Conservation (phyloP, 2,329 filamentous ascomycete genomes). For the Massarina eburnea region DNA sequence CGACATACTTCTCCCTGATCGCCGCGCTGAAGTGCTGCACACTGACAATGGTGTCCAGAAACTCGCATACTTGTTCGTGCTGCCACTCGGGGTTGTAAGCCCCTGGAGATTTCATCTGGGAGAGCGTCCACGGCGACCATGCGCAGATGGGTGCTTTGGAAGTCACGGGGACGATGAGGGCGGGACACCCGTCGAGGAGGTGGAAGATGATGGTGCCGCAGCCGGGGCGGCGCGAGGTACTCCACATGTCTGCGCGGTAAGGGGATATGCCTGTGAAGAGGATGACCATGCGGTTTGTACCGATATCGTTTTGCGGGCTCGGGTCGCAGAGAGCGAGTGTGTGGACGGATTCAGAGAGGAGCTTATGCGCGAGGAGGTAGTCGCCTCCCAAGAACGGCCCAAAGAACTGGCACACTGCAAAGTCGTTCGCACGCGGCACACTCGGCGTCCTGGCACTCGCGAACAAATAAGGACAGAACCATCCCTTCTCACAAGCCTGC, state of each 20-base stretch:
- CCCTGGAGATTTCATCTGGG: constrained; percentile 28
- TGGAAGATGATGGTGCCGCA: constrained; percentile 42
- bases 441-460: constrained; percentile 35
- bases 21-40: constrained; percentile 23
- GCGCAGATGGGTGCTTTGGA: constrained; percentile 30
- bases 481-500: constrained; percentile 39
- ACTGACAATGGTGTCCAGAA: constrained; percentile 32
- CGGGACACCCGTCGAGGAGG: constrained; percentile 40
- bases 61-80: constrained; percentile 41
- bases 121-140: constrained; percentile 39
- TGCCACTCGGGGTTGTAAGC: constrained; percentile 29
- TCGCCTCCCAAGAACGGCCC: constrained; percentile 42
- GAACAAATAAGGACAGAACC: constrained; percentile 44
- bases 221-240: constrained; percentile 40
- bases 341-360: constrained; percentile 33
- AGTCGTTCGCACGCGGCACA: constrained; percentile 37
- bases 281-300: constrained; percentile 38
- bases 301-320: constrained; percentile 28
- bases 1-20: constrained; percentile 32
- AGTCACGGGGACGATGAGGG: constrained; percentile 40
- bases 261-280: constrained; percentile 44
- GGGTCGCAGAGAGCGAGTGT: constrained; percentile 38
- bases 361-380: constrained; percentile 41
- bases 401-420: constrained; percentile 41
- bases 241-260: constrained; percentile 40